Evolutionary conservation across 2,329 filamentous ascomycete genomes (phyloP).

Genomic region (Aspergillus unguis): DNA sequence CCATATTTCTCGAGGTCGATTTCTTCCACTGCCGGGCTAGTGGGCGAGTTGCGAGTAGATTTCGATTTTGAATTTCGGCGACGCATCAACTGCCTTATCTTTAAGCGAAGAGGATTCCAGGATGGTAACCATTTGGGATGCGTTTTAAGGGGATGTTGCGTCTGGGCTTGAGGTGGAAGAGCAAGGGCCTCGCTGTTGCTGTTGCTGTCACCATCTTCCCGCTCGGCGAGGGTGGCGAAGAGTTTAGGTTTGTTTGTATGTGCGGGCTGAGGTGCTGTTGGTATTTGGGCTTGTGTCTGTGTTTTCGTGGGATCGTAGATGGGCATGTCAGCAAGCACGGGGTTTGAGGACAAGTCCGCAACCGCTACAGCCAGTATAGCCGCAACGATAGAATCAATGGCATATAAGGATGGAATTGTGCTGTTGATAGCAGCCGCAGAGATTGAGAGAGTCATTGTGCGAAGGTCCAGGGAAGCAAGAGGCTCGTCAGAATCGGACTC

Average conservation of each 20-base stretch:
- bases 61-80: slow-evolving; percentile 24
- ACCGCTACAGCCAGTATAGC: slow-evolving; percentile 46
- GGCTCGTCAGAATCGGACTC: slow-evolving; percentile 38
- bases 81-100: background rate
- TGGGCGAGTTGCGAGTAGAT: slow-evolving; percentile 12
- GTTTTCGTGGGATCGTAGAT: slow-evolving; percentile 22
- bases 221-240: slow-evolving; percentile 40
- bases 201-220: slow-evolving; percentile 35
- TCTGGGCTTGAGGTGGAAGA: slow-evolving; percentile 12
- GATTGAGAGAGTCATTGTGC: slow-evolving; percentile 40
- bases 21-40: slow-evolving; percentile 38
- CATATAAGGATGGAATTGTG: slow-evolving; percentile 46
- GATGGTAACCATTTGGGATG: slow-evolving; percentile 15
- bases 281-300: slow-evolving; percentile 10
- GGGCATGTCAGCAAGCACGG: slow-evolving; percentile 37
- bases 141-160: background rate
- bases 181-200: slow-evolving; percentile 25
- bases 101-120: slow-evolving; percentile 16
- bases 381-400: slow-evolving; percentile 47
- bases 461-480: slow-evolving; percentile 44
- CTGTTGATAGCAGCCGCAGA: slow-evolving; percentile 39
- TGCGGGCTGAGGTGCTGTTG: slow-evolving; percentile 18
- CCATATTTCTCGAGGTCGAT: slow-evolving; percentile 47
- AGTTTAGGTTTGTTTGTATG: slow-evolving; percentile 18
- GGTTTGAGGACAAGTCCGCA: slow-evolving; percentile 41